phyloP scores from a whole-genome alignment of 176 grass and related monocot species.

The Triticum dicoccoides region DNA sequence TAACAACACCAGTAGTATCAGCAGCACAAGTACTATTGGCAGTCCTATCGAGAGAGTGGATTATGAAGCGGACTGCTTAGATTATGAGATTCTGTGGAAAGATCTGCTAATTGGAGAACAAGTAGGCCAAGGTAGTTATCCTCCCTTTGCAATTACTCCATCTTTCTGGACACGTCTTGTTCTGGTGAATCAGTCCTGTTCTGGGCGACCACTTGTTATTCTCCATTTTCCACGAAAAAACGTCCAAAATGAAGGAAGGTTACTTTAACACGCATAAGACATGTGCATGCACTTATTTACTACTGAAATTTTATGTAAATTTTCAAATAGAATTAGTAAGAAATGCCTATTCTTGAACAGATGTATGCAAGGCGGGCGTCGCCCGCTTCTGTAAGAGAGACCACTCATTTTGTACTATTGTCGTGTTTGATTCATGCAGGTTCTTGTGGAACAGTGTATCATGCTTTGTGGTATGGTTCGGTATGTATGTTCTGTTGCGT shows the following conservation, averaged over 20 bases:
- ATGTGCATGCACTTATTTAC: not conserved
- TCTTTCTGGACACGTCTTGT: not conserved
- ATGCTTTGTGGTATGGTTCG: slow-evolving; percentile 92
- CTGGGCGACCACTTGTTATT: too few species aligned
- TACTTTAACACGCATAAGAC: not conserved
- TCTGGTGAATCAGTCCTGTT: too few species aligned
- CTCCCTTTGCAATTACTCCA: not conserved
- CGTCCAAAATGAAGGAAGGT: not conserved
- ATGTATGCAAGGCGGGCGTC: not conserved
- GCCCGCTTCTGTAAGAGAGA: not conserved
- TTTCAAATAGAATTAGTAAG: not conserved
- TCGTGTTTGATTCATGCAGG: slow-evolving; percentile 45
- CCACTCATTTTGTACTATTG: slow-evolving; percentile 4
- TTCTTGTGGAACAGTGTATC: slow-evolving; percentile 92
- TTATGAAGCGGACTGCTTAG: slow-evolving; percentile 78
- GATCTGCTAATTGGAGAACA: slow-evolving; percentile 84
- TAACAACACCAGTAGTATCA: slow-evolving; percentile 64
- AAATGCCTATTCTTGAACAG: not conserved
- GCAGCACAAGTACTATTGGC: slow-evolving; percentile 60
- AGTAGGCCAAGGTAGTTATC: slow-evolving; percentile 76
- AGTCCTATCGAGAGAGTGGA: slow-evolving; percentile 62
- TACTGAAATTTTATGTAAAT: not conserved
- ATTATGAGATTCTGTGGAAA: slow-evolving; percentile 93
- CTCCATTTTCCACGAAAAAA: not conserved
- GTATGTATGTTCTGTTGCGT: slow-evolving; percentile 47